phyloP scores from a whole-genome alignment of 371 early-diverging fungal species.

The Syncephalastrum contaminatum region DNA sequence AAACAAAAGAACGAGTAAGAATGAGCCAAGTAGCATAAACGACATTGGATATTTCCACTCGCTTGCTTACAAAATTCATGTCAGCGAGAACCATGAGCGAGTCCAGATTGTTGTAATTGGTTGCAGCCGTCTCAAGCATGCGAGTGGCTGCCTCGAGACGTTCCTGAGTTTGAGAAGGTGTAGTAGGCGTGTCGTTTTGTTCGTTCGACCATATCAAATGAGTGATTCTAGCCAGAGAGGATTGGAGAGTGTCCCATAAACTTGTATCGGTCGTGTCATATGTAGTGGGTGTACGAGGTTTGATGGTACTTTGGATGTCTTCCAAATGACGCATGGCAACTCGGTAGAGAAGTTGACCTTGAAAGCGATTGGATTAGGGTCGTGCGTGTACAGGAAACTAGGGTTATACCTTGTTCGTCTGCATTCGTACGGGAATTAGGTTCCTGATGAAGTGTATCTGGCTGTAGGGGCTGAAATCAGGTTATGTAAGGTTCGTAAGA shows the following conservation, averaged over 20 bases:
- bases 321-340: conserved; percentile 29
- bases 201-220: background rate
- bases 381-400: background rate
- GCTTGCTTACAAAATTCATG: conserved; percentile 52
- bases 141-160: conserved; percentile 21
- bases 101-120: conserved; percentile 38
- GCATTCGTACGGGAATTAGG: background rate
- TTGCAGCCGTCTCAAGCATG: conserved; percentile 35
- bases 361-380: background rate
- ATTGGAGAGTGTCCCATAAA: conserved; percentile 3
- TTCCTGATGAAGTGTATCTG: background rate
- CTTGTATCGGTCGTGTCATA: background rate
- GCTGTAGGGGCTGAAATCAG: too few species aligned
- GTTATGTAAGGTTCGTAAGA: too few species aligned
- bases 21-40: background rate
- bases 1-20: background rate
- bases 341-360: conserved; percentile 33
- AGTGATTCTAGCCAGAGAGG: conserved; percentile 3
- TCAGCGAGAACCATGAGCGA: conserved; percentile 55
- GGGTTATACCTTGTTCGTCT: conserved; percentile 6
- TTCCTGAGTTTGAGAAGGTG: conserved; percentile 7
- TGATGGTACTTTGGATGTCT: conserved; percentile 11
- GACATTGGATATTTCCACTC: too few species aligned
- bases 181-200: background rate
- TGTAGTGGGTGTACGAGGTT: background rate